phyloP scores from a whole-genome alignment of 169 alveolate genomes.

The Cystoisospora suis region DNA sequence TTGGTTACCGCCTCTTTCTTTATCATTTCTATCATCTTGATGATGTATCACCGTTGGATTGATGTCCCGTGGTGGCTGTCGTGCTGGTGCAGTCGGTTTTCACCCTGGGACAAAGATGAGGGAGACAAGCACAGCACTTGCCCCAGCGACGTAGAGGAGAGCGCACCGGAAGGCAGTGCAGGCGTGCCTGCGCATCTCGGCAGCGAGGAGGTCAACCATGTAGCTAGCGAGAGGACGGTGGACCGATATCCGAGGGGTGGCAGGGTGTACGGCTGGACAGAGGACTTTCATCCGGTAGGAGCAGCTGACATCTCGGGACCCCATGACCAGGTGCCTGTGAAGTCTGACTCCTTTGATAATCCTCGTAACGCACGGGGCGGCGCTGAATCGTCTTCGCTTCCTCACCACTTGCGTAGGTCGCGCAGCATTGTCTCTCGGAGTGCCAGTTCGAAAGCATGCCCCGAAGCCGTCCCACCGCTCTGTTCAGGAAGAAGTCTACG shows the following conservation, averaged over 20 bases:
- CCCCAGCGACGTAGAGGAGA: neutral
- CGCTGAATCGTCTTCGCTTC: neutral
- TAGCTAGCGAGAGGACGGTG: neutral
- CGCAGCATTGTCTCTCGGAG: neutral
- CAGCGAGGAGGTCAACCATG: neutral
- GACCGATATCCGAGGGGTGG: neutral
- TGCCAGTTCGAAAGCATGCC: neutral
- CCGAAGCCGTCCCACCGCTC: neutral
- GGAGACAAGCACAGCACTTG: conserved; percentile 1
- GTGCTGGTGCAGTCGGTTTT: conserved; percentile 28
- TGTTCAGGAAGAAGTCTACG: neutral
- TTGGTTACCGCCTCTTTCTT: conserved; percentile 2
- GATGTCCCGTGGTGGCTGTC: conserved; percentile 38
- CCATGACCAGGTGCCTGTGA: neutral
- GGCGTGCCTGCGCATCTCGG: neutral
- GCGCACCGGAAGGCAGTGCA: neutral
- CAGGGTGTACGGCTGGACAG: neutral
- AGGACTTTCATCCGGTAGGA: neutral
- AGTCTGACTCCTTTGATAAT: neutral
- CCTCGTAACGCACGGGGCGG: too few relatives aligned
- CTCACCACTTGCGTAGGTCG: neutral
- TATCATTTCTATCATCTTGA: neutral
- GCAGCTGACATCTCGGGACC: neutral
- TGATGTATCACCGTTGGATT: neutral
- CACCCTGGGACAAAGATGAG: conserved; percentile 25